phyloP scores from a whole-genome alignment of 257 asterid genomes.

The Voacanga thouarsii region DNA sequence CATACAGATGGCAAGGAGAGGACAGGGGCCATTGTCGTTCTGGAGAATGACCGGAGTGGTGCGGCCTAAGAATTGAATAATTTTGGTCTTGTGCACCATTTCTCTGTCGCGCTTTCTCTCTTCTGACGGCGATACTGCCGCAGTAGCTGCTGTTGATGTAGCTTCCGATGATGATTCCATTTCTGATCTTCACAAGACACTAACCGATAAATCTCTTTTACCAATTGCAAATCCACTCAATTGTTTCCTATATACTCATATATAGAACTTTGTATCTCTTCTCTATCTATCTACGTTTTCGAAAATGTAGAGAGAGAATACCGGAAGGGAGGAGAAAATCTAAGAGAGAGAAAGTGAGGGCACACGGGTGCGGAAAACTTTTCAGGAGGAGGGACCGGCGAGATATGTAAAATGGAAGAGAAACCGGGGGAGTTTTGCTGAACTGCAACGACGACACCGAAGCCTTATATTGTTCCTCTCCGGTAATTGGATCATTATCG shows the following conservation, averaged over 20 bases:
- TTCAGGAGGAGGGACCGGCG: neutral
- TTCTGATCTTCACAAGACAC: conserved; percentile 3
- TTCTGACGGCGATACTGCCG: conserved; percentile 17
- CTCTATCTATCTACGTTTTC: neutral
- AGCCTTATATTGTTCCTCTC: neutral
- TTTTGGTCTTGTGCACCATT: conserved; percentile 65
- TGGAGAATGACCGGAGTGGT: conserved; percentile 80
- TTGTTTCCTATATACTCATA: neutral
- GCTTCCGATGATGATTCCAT: conserved; percentile 19
- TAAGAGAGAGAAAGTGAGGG: neutral
- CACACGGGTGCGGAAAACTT: neutral
- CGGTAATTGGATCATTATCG: neutral
- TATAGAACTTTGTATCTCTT: neutral
- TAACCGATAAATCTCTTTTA: neutral
- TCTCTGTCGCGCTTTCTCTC: conserved; percentile 42
- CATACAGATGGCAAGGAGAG: conserved; percentile 92
- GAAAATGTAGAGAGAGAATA: neutral
- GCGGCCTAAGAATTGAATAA: conserved; percentile 78
- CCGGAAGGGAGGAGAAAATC: neutral
- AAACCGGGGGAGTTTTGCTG: neutral
- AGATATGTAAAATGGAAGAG: neutral
- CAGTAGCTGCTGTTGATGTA: conserved; percentile 17
- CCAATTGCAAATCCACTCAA: conserved; percentile 8
- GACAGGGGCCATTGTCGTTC: conserved; percentile 97
- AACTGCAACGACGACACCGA: neutral